A percentile compares a stretch with the other conserved stretches of the same genome.
These are phyloP conservation scores for Trichoderma guizhouense DNA, from an alignment of 2,329 filamentous ascomycete genomes.

Conservation along the genomic window DNA sequence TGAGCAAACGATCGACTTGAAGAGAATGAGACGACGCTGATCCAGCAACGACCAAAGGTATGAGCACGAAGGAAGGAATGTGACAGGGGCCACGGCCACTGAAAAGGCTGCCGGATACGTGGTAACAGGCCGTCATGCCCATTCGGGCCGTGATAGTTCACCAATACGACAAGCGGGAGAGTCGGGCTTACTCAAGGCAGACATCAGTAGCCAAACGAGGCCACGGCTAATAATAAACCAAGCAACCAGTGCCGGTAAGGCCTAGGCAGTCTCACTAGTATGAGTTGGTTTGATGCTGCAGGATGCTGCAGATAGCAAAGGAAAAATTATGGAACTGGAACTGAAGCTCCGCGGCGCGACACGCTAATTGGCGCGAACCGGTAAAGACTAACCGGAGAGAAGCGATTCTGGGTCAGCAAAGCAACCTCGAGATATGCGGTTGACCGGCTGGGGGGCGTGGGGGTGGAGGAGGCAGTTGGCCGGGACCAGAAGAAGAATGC, in stretches of 20 bases:
- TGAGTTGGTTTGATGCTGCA: slow-evolving; percentile 5
- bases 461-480: background rate
- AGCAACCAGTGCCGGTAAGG: slow-evolving; percentile 5
- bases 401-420: background rate
- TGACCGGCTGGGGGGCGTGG: background rate
- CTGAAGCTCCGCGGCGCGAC: slow-evolving; percentile 3
- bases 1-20: background rate
- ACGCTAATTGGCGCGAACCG: background rate
- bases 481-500: background rate
- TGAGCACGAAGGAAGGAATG: background rate
- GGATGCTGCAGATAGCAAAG: background rate
- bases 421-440: background rate
- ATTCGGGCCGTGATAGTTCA: slow-evolving; percentile 5
- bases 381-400: background rate
- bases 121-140: background rate
- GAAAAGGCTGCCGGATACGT: background rate
- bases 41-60: background rate
- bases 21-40: background rate
- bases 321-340: slow-evolving; percentile 1
- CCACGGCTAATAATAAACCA: slow-evolving; percentile 3
- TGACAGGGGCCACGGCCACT: background rate
- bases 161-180: slow-evolving; percentile 3
- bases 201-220: background rate
- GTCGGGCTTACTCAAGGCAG: slow-evolving; percentile 15
- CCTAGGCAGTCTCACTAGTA: slow-evolving; percentile 15